Evolutionary conservation across 164 flowering plant genomes (phyloP), one percentile per base, ranked within the genome.

Genomic region (Nymphaea thermarum): DNA sequence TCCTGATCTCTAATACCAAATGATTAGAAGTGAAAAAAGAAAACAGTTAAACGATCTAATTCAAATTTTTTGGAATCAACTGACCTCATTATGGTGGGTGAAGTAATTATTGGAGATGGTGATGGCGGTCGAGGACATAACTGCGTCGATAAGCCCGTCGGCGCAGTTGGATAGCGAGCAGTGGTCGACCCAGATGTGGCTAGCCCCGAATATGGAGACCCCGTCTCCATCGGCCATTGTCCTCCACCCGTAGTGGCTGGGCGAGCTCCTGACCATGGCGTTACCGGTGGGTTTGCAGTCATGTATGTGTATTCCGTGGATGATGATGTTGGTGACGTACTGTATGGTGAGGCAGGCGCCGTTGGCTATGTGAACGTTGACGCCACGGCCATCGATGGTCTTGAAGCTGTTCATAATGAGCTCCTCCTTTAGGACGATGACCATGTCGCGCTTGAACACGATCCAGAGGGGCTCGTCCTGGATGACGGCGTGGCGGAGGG

Each of bases 111-210:
- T 94, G 47, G 99, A 88, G 60, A 94, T 78, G 71, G 98, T 91
- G 71, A 93, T 89, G 61, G 97, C 88, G 47, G 98, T 93, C 17
- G 98, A 93, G 53, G 96, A 97, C 97, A 93, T 86, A 67, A 93
- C 83, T 70, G 97, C 98, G 71, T 93, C 98, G 18, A 93, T 87
- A 43, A 93, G 96, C 4, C 98, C 98, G 76, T 93, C 98, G 4
- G 97, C 93, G 67, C 98, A 93, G 61, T 82, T 71, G 43, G 96
- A 86, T 60, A 93, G 87, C 1, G 98, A 93, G 66, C 83, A 83
- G 81, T 94, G 98, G 77, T 94, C 98, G 42, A 94, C 82, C 98
- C 98, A 94, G 4, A 94, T 77, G 67, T 94, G 98, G 73, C 97
- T 91, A 36, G 97, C 80, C 8, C 96, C 94, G 59, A 91, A 91